Conservation (phyloP, 352 stramenopile genomes). For the Pythium biforme region DNA sequence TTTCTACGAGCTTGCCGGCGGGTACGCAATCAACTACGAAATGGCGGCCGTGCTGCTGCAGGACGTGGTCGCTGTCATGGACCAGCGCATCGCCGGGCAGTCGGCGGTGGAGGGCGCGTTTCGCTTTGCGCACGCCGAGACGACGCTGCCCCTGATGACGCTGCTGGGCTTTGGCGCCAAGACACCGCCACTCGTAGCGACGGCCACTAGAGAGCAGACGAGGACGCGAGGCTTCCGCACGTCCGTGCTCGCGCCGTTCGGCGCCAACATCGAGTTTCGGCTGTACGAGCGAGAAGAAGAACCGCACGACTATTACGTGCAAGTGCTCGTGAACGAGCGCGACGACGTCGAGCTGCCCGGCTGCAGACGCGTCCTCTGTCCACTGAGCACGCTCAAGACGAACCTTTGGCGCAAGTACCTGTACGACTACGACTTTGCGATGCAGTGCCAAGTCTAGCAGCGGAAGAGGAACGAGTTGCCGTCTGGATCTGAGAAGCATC, state of each 20-base stretch:
- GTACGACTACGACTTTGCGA: conserved; percentile 42
- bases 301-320: conserved; percentile 25
- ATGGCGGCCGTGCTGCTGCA: conserved; percentile 65
- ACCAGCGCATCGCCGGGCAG: conserved; percentile 35
- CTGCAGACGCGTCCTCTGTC: conserved; percentile 45
- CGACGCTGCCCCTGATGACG: conserved; percentile 63
- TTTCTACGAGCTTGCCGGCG: conserved; percentile 62
- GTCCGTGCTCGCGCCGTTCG: conserved; percentile 60
- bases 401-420: conserved; percentile 36
- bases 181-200: conserved; percentile 33
- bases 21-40: conserved; percentile 72
- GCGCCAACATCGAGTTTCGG: conserved; percentile 72
- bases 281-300: conserved; percentile 27
- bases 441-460: conserved; percentile 25
- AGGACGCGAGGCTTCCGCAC: conserved; percentile 50
- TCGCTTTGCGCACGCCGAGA: conserved; percentile 76
- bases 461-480: not conserved
- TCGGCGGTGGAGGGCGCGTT: conserved; percentile 44
- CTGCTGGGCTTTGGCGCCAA: conserved; percentile 55
- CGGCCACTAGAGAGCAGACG: conserved; percentile 39
- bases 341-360: conserved; percentile 35
- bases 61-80: conserved; percentile 52
- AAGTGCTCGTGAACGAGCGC: conserved; percentile 41
- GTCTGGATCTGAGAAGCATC: conserved; percentile 12
- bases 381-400: conserved; percentile 39